These are phyloP conservation scores for Sarocladium brachiariae DNA, from an alignment of 2,329 filamentous ascomycete species.

Conservation along the genomic window DNA sequence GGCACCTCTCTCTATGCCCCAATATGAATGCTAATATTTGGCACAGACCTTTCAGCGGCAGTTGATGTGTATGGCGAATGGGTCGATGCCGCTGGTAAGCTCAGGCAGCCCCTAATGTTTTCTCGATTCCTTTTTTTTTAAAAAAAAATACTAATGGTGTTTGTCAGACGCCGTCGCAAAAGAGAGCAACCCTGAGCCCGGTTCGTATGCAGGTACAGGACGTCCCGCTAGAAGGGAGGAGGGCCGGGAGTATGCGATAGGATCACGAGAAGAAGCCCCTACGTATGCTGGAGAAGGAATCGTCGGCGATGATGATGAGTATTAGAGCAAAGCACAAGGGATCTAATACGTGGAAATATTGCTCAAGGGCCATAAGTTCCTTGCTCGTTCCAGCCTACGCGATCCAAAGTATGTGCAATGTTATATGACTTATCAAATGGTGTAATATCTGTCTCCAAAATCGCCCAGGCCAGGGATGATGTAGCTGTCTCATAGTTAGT, in stretches of 20 bases:
- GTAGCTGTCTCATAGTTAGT: conserved; percentile 58
- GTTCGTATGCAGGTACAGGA: conserved; percentile 22
- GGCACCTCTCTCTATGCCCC: neutral
- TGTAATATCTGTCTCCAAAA: conserved; percentile 95
- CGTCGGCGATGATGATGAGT: conserved; percentile 48
- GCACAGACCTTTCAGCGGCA: conserved; percentile 72
- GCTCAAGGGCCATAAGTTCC: neutral
- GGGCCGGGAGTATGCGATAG: conserved; percentile 22
- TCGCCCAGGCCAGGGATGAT: conserved; percentile 91
- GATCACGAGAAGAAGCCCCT: conserved; percentile 45
- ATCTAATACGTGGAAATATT: neutral
- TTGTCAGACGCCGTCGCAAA: conserved; percentile 43
- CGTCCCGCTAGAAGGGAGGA: conserved; percentile 16
- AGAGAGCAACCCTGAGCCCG: conserved; percentile 26
- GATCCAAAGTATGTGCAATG: neutral
- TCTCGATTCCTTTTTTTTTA: neutral
- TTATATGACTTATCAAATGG: conserved; percentile 48
- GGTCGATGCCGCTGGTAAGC: conserved; percentile 74
- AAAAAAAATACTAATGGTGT: conserved; percentile 17
- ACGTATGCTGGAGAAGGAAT: conserved; percentile 48
- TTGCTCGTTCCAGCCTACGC: neutral
- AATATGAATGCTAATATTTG: neutral
- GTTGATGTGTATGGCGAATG: conserved; percentile 98
- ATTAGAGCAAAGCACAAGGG: conserved; percentile 13
- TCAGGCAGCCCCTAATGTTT: neutral